Conservation (phyloP, 2,329 filamentous ascomycete species). For the Raffaelea deltoideospora region DNA sequence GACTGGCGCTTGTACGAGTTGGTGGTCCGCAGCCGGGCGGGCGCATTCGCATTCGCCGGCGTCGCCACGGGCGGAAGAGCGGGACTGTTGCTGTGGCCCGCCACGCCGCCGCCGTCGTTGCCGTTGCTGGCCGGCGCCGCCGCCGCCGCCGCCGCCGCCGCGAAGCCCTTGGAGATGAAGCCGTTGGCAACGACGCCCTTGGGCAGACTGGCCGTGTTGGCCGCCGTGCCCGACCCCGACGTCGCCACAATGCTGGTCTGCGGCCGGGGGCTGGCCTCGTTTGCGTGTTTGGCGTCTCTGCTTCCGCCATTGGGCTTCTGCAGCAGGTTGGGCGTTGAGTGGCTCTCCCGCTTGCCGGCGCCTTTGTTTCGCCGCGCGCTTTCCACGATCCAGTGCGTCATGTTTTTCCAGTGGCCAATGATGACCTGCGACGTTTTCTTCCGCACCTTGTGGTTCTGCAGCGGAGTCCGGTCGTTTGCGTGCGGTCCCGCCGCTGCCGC, state of each 20-base stretch:
- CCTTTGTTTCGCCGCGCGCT: constrained; percentile 36
- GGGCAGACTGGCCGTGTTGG: constrained; percentile 28
- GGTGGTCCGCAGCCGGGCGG: constrained; percentile 3
- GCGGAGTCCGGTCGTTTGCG: too few species aligned
- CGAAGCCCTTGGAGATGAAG: constrained; percentile 18
- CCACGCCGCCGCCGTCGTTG: not conserved
- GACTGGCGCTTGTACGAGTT: constrained; percentile 54
- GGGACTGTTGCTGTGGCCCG: constrained; percentile 10
- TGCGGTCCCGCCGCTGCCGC: constrained; percentile 11
- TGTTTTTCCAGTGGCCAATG: constrained; percentile 46
- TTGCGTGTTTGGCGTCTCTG: constrained; percentile 25
- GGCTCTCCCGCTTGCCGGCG: constrained; percentile 34
- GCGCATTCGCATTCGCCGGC: constrained; percentile 9
- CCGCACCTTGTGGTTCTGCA: constrained; percentile 33
- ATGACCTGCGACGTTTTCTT: constrained; percentile 44
- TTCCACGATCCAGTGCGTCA: constrained; percentile 49
- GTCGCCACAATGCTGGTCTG: constrained; percentile 43
- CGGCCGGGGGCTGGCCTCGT: constrained; percentile 40
- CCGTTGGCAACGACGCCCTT: constrained; percentile 38
- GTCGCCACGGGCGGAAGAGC: constrained; percentile 13
- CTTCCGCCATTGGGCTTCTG: constrained; percentile 29
- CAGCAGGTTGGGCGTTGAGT: constrained; percentile 44
- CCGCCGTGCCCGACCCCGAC: constrained; percentile 19
- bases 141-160: constrained; percentile 1
- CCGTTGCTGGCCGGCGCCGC: not conserved